A percentile compares a stretch with the other conserved stretches of the same genome.
These are phyloP conservation scores for Auriscalpium microsporum DNA, from an alignment of 768 basidiomycete genomes.

Conservation along the genomic window DNA sequence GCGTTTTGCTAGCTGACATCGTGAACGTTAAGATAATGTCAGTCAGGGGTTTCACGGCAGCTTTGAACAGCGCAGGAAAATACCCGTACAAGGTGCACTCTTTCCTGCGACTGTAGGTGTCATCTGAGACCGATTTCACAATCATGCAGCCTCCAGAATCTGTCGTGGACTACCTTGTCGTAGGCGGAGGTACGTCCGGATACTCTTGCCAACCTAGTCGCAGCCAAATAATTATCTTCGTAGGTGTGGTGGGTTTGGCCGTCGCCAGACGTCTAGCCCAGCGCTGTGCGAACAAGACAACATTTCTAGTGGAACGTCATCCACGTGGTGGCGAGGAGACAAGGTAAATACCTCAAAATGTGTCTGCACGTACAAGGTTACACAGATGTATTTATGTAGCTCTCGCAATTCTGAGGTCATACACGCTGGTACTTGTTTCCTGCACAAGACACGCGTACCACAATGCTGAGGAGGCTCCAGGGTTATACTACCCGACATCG, in stretches of 20 bases:
- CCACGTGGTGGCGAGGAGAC: constrained; percentile 73
- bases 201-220: neutral
- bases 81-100: constrained; percentile 52
- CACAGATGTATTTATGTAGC: constrained; percentile 29
- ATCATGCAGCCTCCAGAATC: constrained; percentile 50
- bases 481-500: constrained; percentile 73
- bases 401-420: constrained; percentile 94
- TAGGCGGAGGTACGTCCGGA: constrained; percentile 66
- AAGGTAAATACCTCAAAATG: constrained; percentile 38
- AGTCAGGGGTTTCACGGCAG: constrained; percentile 33
- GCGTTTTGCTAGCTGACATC: neutral
- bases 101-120: neutral
- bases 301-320: constrained; percentile 77
- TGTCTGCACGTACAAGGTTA: neutral
- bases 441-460: too few species aligned
- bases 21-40: neutral
- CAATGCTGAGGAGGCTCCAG: constrained; percentile 26
- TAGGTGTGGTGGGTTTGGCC: constrained; percentile 80
- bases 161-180: constrained; percentile 73
- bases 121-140: constrained; percentile 1
- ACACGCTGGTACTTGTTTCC: constrained; percentile 55
- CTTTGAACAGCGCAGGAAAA: constrained; percentile 51
- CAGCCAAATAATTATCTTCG: neutral
- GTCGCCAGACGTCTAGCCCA: constrained; percentile 68
- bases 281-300: constrained; percentile 58